Percentiles rank a stretch among this genome's conserved stretches.
phyloP scores from a whole-genome alignment of 73 alveolate genomes.

The Paramecium biaurelia region DNA sequence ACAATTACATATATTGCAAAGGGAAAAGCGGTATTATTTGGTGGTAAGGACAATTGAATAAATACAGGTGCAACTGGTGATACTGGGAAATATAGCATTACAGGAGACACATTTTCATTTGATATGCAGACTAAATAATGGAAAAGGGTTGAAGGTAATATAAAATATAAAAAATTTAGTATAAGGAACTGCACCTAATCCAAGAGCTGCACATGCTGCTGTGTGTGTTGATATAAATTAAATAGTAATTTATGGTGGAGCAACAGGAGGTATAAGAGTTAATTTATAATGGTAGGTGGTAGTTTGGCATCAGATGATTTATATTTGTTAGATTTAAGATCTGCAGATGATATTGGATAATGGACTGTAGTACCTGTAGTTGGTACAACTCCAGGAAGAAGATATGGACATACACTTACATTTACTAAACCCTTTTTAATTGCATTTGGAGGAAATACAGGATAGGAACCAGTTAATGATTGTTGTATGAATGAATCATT shows the following conservation, averaged over 20 bases:
- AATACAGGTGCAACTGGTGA: constrained; percentile 86
- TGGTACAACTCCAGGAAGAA: constrained; percentile 96
- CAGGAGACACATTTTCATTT: constrained; percentile 91
- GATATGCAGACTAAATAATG: constrained; percentile 80
- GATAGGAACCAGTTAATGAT: constrained; percentile 94
- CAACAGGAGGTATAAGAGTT: constrained; percentile 89
- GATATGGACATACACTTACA: constrained; percentile 93
- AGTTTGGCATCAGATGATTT: constrained; percentile 96
- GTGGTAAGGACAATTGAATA: constrained; percentile 68
- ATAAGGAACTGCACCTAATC: constrained; percentile 90
- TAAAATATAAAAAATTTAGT: constrained; percentile 50
- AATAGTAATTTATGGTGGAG: constrained; percentile 94
- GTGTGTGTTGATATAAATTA: constrained; percentile 87
- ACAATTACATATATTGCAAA: constrained; percentile 88
- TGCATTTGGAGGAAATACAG: constrained; percentile 96
- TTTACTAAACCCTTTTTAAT: constrained; percentile 91
- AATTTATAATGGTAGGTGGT: constrained; percentile 78
- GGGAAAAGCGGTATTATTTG: constrained; percentile 91
- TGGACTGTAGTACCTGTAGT: constrained; percentile 96
- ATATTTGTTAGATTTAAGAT: constrained; percentile 89
- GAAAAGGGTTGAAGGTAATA: constrained; percentile 87
- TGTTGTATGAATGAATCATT: constrained; percentile 73
- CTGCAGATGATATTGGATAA: constrained; percentile 88
- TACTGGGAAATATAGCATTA: constrained; percentile 92
- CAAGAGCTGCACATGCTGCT: constrained; percentile 97